Conservation (phyloP, 108 stramenopile genomes). For the Conticribra guillardii region DNA sequence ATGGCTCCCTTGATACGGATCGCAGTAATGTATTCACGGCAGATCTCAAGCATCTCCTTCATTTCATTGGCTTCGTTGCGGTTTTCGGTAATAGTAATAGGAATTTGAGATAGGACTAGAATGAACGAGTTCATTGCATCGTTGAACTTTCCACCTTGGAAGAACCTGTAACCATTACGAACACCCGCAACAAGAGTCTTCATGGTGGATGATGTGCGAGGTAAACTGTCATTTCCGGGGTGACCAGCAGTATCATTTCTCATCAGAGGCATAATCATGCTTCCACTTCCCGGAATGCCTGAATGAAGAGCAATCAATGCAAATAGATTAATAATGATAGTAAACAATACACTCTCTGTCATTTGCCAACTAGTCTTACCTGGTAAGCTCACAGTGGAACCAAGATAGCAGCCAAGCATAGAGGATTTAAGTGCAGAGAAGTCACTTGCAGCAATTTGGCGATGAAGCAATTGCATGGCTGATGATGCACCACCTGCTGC, state of each 20-base stretch:
- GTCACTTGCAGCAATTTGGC: slow-evolving; percentile 97
- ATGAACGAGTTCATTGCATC: slow-evolving; percentile 82
- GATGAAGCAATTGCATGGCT: slow-evolving; percentile 96
- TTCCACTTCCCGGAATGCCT: slow-evolving; percentile 79
- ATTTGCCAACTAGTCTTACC: slow-evolving; percentile 28
- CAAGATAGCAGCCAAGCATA: slow-evolving; percentile 88
- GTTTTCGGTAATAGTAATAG: slow-evolving; percentile 85
- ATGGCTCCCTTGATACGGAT: slow-evolving; percentile 94
- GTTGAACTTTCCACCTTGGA: slow-evolving; percentile 96
- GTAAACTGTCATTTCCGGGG: slow-evolving; percentile 84
- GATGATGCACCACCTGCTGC: slow-evolving; percentile 95
- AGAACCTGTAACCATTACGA: slow-evolving; percentile 88
- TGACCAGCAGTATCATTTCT: slow-evolving; percentile 83
- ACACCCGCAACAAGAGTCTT: slow-evolving; percentile 79
- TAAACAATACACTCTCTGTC: not conserved
- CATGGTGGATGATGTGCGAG: slow-evolving; percentile 70
- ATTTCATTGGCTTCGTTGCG: slow-evolving; percentile 88
- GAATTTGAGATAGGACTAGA: slow-evolving; percentile 84
- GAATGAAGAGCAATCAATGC: not conserved
- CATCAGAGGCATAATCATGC: slow-evolving; percentile 75
- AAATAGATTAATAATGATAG: slow-evolving; percentile 31
- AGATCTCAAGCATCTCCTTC: slow-evolving; percentile 93
- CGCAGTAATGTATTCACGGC: slow-evolving; percentile 97
- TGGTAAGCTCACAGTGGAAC: slow-evolving; percentile 88
- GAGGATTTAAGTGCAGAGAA: slow-evolving; percentile 81